Base-by-base conservation (phyloP, 2,329 filamentous ascomycete genomes). In the Fragosphaeria purpurea region DNA sequence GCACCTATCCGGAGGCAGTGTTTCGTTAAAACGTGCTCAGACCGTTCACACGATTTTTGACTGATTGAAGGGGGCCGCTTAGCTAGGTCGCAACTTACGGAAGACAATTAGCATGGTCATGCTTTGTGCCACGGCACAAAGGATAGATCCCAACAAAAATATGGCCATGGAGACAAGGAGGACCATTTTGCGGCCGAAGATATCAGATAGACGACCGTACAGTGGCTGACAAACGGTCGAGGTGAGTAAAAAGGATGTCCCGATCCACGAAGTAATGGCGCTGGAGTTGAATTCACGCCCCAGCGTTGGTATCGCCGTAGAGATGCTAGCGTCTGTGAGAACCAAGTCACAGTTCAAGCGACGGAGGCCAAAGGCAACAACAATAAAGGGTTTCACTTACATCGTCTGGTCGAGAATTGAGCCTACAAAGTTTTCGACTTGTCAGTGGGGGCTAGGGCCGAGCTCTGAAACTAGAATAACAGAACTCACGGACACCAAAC, bases 31-130 rank as follows among this genome's bases (percentile, higher is more conserved):
- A 11, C 35, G 7, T 11, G 35, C 35, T 7, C 7, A 37, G 35
- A 37, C 22, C 22, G 35, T 7, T 11, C 35, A 37, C 35, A 11
- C 11, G 7, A 37, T 37, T 37, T 11, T 7, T 7, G 11, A 37
- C 7, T 37, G 22, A 22, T 22, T 22, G 22, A 22, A 22, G 35
- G 35, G 35, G 41, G n/a, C n/a, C n/a, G 41, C n/a, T 12, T 22
- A 22, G 22, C 22, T 22, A 22, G 22, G 22, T 22, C 22, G 22
- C 11, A 32, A 47, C 43, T 34, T 40, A 55, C 54, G 54, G 11
- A 55, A 53, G 12, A 55, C 39, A 7, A 57, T 52, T 8, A 56
- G 50, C 51, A 53, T 53, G 8, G 41, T 55, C 40, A 54, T 53
- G 39, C 37, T 52, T 13, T 48, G 50, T 1, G 52, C 50, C 2